Percentiles rank a stretch among this genome's conserved stretches.
Evolutionary conservation across 202 grass and related monocot genomes (phyloP).

Genomic region (Brachypodium distachyon): DNA sequence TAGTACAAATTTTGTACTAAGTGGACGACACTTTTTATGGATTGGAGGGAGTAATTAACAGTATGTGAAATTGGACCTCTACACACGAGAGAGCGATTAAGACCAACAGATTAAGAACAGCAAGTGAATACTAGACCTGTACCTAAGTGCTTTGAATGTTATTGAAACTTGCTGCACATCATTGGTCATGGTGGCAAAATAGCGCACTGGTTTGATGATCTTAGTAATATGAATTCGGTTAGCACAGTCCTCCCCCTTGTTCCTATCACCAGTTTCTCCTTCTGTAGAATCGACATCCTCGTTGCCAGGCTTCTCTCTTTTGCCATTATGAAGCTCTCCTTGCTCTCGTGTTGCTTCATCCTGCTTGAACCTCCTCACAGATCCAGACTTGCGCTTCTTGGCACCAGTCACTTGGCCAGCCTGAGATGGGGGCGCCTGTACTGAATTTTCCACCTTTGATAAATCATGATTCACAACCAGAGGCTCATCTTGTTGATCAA

Average conservation of each 20-base stretch:
- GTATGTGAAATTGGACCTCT: not conserved
- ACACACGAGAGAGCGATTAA: not conserved
- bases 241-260: slow-evolving; percentile 27
- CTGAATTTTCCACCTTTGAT: slow-evolving; percentile 27
- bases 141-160: slow-evolving; percentile 75
- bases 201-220: slow-evolving; percentile 74
- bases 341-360: slow-evolving; percentile 27
- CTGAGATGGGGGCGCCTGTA: slow-evolving; percentile 32
- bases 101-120: not conserved
- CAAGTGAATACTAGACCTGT: no score
- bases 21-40: no score
- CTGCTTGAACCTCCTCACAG: slow-evolving; percentile 72
- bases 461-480: slow-evolving; percentile 25
- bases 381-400: slow-evolving; percentile 93
- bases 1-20: no score
- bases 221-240: slow-evolving; percentile 45
- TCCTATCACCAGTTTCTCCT: slow-evolving; percentile 55
- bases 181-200: slow-evolving; percentile 40
- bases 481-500: slow-evolving; percentile 34
- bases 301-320: slow-evolving; percentile 26
- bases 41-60: no score
- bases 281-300: slow-evolving; percentile 62
- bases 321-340: slow-evolving; percentile 20
- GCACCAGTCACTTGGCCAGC: slow-evolving; percentile 73
- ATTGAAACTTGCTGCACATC: slow-evolving; percentile 82